Base-by-base conservation (phyloP, 495 filamentous ascomycete species). In the Sabuloglossum arenarium region DNA sequence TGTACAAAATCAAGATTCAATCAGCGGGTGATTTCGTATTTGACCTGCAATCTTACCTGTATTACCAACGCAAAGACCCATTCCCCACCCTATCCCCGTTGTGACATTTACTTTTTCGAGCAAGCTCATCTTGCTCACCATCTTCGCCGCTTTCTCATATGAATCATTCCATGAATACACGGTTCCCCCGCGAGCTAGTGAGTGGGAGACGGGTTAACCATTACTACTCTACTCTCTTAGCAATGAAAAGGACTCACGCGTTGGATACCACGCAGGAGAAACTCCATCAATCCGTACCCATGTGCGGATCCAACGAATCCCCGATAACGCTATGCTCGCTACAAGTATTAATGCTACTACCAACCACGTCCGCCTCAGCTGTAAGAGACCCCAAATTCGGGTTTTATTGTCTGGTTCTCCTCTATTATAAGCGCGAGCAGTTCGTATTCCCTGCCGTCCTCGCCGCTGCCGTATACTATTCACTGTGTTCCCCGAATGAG, bases 51-150 rank as follows among this genome's bases (percentile, higher is more conserved):
- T 30, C 61, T 24, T 60, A 72, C 71, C 71, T 6, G 88, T 95
- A 66, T 94, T 95, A 19, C 90, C 91, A 5, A 97, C 88, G 56
- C 88, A 91, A 50, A 88, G 72, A 0, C 83, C 87, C 82, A 90
- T 90, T 65, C 76, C 71, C 90, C 89, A 96, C 8, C 91, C 90
- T 0, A 80, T 88, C 0, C 90, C 90, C 0, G 89, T 94, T 0
- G 91, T 96, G 60, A 96, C 73, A 66, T 96, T 96, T 55, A 98
- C 85, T 66, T 96, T 98, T 64, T 95, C 90, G 28, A 82, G 71
- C 37, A 98, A 68, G 10, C 78, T 86, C 90, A 98, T 94, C 64
- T 76, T 74, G 54, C 70, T 65, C 0, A 96, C 91, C 70, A 98
- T 66, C 56, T 72, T 73, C 45, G 81, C 78, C 0, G 91, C 91